Base-by-base conservation (phyloP, 805 yeast species). In the Kodamaea jinghongensis region DNA sequence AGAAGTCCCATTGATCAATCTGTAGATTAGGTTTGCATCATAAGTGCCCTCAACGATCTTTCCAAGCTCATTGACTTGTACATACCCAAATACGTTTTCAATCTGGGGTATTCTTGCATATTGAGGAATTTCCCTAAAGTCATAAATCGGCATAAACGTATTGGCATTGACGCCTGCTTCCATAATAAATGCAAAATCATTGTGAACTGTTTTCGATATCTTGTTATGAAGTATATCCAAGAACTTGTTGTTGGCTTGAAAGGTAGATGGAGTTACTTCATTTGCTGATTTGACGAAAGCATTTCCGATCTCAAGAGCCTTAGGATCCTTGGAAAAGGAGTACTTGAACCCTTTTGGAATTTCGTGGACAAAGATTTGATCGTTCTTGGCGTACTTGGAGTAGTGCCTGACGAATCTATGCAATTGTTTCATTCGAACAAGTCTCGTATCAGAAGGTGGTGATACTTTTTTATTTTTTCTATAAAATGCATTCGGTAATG, bases 11-110 rank as follows among this genome's bases (percentile, higher is more conserved):
- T 60, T 67, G 44, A 63, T 63, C 3, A 81, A 42, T 12, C 85
- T 63, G 56, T 86, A 86, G 70, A 80, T 63, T 12, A 59, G 51
- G 54, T 86, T 86, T 4, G 59, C 51, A 54, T 85, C 79, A 49
- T 78, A 86, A 13, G 78, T 65, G 1, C 62, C 73, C 1, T 68
- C 67, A 2, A 78, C 63, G 43, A 86, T 82, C 31, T 67, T 65
- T 1, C 86, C 85, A 2, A 68, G 54, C 1, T 46, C 58, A 46
- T 75, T 75, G 2, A 86, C 83, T 46, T 73, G 71, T 7, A 85
- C 80, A 51, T 81, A 83, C 1, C 95, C 95, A 37, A 79, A 67
- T 2, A 79, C 78, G 49, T 83, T 84, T 45, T 83, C 86, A 6
- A 83, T 74, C 14, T 81, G 84, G 1, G 91, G 87, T 10, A 73